Evolutionary conservation across 129 eudicot species (phyloP).

Genomic region (Centrapalus pauciflorus): DNA sequence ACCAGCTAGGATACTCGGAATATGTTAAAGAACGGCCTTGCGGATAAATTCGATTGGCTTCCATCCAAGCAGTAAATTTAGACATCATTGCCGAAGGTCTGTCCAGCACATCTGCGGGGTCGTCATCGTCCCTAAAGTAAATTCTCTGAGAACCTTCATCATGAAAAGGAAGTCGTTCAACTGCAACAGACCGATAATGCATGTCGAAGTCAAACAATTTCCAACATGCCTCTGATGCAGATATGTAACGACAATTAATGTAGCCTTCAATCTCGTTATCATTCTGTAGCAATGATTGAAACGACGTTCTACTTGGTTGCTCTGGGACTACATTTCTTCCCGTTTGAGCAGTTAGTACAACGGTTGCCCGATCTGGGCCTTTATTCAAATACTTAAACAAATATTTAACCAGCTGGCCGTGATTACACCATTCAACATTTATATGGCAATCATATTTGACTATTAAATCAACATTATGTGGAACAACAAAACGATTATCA

Average conservation of each 20-base stretch:
- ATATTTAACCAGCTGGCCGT: neutral
- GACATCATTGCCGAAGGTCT: neutral
- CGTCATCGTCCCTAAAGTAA: neutral
- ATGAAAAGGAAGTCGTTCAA: neutral
- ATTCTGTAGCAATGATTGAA: neutral
- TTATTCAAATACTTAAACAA: neutral
- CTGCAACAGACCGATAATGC: neutral
- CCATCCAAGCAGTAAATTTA: neutral
- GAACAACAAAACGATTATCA: neutral
- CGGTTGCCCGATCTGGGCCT: neutral
- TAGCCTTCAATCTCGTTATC: neutral
- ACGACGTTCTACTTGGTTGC: neutral
- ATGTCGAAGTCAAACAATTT: neutral
- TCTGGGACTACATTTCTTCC: neutral
- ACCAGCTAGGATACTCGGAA: neutral
- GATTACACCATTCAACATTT: neutral
- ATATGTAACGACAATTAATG: neutral
- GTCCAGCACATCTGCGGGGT: neutral
- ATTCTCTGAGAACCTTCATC: neutral
- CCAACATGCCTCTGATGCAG: neutral
- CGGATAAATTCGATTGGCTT: neutral
- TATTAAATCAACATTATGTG: neutral
- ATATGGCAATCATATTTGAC: neutral
- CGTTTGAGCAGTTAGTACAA: too few species aligned
- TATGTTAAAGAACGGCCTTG: neutral